These are phyloP conservation scores for Pseudodiploospora longispora DNA, from an alignment of 2,329 filamentous ascomycete genomes.

Conservation along the genomic window DNA sequence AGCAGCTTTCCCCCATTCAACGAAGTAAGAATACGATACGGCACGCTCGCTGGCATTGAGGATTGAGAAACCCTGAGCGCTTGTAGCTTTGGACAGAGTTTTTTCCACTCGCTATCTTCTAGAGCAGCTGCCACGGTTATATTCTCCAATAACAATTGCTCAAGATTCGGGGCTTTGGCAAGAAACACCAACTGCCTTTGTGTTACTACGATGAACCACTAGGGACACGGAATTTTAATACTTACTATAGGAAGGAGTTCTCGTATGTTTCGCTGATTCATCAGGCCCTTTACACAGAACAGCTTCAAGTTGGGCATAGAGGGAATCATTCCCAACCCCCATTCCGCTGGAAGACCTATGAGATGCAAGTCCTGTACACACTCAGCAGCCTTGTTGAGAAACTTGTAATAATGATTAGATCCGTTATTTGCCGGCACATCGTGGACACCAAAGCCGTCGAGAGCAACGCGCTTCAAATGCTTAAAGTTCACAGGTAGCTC, in stretches of 20 bases:
- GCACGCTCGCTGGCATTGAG: not conserved
- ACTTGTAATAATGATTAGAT: not conserved
- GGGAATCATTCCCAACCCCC: constrained; percentile 10
- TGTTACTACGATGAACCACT: constrained; percentile 2
- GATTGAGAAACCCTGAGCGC: no score
- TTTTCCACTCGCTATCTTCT: no score
- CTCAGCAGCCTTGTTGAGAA: constrained; percentile 15
- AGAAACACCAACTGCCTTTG: constrained; percentile 18
- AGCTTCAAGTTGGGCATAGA: constrained; percentile 20
- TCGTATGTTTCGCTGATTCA: constrained; percentile 10
- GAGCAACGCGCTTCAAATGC: constrained; percentile 13
- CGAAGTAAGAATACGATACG: not conserved
- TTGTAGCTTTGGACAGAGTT: not conserved
- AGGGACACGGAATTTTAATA: not conserved
- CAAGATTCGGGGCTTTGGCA: constrained; percentile 18
- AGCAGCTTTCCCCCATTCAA: constrained; percentile 13
- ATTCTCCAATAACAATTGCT: constrained; percentile 23
- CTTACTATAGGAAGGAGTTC: constrained; percentile 2
- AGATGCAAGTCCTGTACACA: constrained; percentile 18
- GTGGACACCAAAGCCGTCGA: constrained; percentile 13
- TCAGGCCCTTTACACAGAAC: constrained; percentile 13
- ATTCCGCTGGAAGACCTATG: constrained; percentile 12
- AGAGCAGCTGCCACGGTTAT: no score
- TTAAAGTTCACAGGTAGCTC: constrained; percentile 8
- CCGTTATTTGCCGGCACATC: not conserved